phyloP scores from a whole-genome alignment of 2,329 filamentous ascomycete genomes.

The Ophiostoma triangulosporum region DNA sequence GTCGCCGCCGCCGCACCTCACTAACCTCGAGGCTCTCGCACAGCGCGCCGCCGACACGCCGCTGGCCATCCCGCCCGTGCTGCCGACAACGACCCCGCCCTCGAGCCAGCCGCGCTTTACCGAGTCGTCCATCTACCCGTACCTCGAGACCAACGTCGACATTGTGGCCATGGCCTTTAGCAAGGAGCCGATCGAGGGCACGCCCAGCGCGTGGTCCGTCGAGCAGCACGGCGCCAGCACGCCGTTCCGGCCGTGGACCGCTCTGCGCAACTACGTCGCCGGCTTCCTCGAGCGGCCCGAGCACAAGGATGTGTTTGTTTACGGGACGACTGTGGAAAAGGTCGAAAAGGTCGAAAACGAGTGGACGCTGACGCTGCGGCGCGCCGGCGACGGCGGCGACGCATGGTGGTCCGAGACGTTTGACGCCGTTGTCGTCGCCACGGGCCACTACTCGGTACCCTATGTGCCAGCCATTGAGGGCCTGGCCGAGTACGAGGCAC shows the following conservation, averaged over 20 bases:
- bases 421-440: slow-evolving; percentile 50
- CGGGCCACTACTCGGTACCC: slow-evolving; percentile 52
- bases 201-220: slow-evolving; percentile 22
- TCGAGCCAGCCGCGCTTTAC: slow-evolving; percentile 13
- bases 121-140: slow-evolving; percentile 10
- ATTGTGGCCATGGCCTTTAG: slow-evolving; percentile 43
- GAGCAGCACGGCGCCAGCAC: slow-evolving; percentile 39
- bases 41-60: slow-evolving; percentile 32
- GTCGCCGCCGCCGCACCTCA: slow-evolving; percentile 22
- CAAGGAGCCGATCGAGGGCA: slow-evolving; percentile 7
- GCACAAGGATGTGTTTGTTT: slow-evolving; percentile 29
- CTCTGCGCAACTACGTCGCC: slow-evolving; percentile 39
- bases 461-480: slow-evolving; percentile 48
- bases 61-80: slow-evolving; percentile 28
- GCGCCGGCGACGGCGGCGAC: slow-evolving; percentile 23
- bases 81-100: slow-evolving; percentile 33
- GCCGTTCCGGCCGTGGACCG: slow-evolving; percentile 47
- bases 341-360: slow-evolving; percentile 34
- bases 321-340: slow-evolving; percentile 48
- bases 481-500: slow-evolving; percentile 39
- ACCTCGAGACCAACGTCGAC: slow-evolving; percentile 41
- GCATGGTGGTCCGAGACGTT: slow-evolving; percentile 35
- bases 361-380: slow-evolving; percentile 40
- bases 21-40: slow-evolving; percentile 26
- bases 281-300: neutral